Conservation (phyloP, 345 rosid genomes). For the Clarkia xantiana region DNA sequence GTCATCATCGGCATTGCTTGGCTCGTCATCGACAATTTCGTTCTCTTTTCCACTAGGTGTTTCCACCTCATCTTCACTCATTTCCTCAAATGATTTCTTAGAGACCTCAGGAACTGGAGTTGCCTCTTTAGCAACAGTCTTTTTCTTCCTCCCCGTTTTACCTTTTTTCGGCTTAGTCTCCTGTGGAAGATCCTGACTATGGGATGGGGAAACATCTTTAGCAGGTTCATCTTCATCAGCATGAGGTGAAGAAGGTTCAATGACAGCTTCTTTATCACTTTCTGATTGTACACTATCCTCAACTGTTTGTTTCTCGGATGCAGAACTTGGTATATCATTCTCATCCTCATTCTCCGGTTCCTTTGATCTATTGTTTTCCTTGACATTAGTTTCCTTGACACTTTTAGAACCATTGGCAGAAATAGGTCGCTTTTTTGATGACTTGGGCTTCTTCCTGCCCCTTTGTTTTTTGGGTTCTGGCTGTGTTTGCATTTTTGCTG, state of each 20-base stretch:
- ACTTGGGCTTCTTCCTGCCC: too few species aligned
- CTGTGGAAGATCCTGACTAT: conserved; percentile 21
- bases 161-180: conserved; percentile 23
- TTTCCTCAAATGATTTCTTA: conserved; percentile 1
- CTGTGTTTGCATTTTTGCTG: too few species aligned
- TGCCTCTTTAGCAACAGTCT: conserved; percentile 28
- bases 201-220: conserved; percentile 10
- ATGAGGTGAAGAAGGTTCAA: not conserved
- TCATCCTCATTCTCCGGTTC: too few species aligned
- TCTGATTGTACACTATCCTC: conserved; percentile 26
- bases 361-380: too few species aligned
- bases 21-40: too few species aligned
- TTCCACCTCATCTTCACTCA: conserved; percentile 26
- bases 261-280: conserved; percentile 22
- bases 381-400: too few species aligned
- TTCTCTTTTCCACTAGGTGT: too few species aligned
- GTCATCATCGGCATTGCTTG: too few species aligned
- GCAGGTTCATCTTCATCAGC: conserved; percentile 13
- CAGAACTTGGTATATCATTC: conserved; percentile 1
- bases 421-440: too few species aligned
- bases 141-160: conserved; percentile 35
- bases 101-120: not conserved
- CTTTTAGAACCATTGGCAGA: too few species aligned
- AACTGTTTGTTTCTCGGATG: conserved; percentile 7
- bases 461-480: too few species aligned